Conservation (phyloP, 805 yeast genomes). For the Brettanomyces sp. region DNA sequence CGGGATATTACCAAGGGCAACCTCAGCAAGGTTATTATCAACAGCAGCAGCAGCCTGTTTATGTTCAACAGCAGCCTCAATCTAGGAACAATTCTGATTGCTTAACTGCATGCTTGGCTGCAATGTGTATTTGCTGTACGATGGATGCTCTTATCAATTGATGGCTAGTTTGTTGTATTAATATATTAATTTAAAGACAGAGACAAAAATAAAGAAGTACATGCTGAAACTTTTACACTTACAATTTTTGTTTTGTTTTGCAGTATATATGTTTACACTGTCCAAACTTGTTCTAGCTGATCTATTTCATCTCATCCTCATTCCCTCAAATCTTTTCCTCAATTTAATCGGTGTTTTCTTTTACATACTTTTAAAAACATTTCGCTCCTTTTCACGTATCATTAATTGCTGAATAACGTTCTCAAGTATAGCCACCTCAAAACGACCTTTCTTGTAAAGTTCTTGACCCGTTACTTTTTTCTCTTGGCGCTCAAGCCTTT, state of each 20-base stretch:
- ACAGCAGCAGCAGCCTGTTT: constrained; percentile 37
- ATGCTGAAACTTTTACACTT: too few relatives aligned
- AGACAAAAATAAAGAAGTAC: too few relatives aligned
- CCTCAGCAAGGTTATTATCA: constrained; percentile 24
- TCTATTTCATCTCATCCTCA: too few relatives aligned
- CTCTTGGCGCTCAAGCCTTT: neutral
- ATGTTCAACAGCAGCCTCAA: constrained; percentile 41
- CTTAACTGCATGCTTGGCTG: constrained; percentile 45
- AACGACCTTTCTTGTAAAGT: constrained; percentile 1
- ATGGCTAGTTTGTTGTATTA: too few relatives aligned
- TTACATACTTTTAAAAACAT: neutral
- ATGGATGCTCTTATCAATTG: constrained; percentile 31
- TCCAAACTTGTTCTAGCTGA: too few relatives aligned
- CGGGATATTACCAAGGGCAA: constrained; percentile 25
- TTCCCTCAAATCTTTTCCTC: neutral
- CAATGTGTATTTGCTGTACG: constrained; percentile 47
- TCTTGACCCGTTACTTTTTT: constrained; percentile 2
- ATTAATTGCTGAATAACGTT: neutral
- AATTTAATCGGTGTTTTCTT: neutral
- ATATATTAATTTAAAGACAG: too few relatives aligned
- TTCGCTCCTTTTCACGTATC: neutral
- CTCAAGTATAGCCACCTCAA: constrained; percentile 2
- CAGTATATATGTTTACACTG: too few relatives aligned
- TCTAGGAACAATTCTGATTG: constrained; percentile 31
- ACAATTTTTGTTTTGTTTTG: too few relatives aligned